Percentiles rank a stretch among this genome's conserved stretches.
Evolutionary conservation across 2,329 filamentous ascomycete species (phyloP).

Genomic region (Botrytis squamosa): DNA sequence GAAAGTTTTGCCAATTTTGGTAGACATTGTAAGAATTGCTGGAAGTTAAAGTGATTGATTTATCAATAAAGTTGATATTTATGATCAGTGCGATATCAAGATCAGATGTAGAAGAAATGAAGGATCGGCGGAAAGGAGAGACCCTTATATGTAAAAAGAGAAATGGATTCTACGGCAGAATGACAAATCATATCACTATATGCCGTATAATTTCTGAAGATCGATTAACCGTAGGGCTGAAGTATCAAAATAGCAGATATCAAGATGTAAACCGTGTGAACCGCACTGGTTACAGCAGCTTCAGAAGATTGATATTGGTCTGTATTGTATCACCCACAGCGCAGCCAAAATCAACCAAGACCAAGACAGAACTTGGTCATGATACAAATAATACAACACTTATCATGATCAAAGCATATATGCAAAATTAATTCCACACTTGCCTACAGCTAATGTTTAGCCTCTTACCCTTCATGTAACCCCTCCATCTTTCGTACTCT

Average conservation of each 20-base stretch:
- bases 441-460: constrained; percentile 95
- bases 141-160: neutral
- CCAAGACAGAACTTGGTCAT: neutral
- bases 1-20: neutral
- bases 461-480: constrained; percentile 85
- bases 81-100: neutral
- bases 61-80: neutral
- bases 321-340: neutral
- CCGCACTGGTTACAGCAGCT: neutral
- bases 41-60: neutral
- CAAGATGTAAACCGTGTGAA: neutral
- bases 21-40: neutral
- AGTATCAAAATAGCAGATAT: neutral
- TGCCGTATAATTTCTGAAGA: neutral
- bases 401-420: neutral
- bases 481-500: constrained; percentile 64
- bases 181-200: neutral
- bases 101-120: neutral
- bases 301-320: neutral
- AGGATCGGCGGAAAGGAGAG: neutral
- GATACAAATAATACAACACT: neutral
- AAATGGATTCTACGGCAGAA: neutral
- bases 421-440: constrained; percentile 54
- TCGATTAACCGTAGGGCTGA: neutral
- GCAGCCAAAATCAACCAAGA: neutral